These are phyloP conservation scores for Erysimum cheiri DNA, from an alignment of 441 rosid genomes.

Conservation along the genomic window DNA sequence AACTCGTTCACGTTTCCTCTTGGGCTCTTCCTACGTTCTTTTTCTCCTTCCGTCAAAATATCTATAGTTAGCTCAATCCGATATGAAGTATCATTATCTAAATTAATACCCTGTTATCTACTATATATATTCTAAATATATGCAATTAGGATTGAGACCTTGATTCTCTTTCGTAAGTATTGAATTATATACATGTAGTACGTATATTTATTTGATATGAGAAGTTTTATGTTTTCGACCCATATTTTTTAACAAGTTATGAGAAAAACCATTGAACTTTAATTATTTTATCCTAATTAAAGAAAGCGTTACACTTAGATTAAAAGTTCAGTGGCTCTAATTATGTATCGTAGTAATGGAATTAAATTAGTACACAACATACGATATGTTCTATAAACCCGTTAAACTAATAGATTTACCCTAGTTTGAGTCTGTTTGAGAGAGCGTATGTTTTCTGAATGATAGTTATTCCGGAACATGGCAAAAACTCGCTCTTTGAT, in stretches of 20 bases:
- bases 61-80: background rate
- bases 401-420: no score
- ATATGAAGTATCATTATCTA: constrained; percentile 23
- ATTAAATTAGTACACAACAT: no score
- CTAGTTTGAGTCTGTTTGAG: no score
- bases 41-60: background rate
- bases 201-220: background rate
- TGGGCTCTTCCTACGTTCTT: constrained; percentile 26
- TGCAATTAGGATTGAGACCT: constrained; percentile 16
- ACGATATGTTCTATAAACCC: no score
- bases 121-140: background rate
- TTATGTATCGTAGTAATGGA: no score
- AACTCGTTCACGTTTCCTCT: constrained; percentile 39
- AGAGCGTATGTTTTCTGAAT: no score
- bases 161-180: constrained; percentile 17
- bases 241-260: background rate
- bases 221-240: constrained; percentile 5
- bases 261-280: background rate
- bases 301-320: no score
- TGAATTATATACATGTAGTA: background rate
- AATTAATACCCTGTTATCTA: background rate
- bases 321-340: no score
- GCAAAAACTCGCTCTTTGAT: no score
- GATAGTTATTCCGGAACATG: no score
- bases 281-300: background rate